Evolutionary conservation across 2,329 filamentous ascomycete species (phyloP), one percentile per base, ranked within the genome.

Genomic region (Exophiala calicioides): DNA sequence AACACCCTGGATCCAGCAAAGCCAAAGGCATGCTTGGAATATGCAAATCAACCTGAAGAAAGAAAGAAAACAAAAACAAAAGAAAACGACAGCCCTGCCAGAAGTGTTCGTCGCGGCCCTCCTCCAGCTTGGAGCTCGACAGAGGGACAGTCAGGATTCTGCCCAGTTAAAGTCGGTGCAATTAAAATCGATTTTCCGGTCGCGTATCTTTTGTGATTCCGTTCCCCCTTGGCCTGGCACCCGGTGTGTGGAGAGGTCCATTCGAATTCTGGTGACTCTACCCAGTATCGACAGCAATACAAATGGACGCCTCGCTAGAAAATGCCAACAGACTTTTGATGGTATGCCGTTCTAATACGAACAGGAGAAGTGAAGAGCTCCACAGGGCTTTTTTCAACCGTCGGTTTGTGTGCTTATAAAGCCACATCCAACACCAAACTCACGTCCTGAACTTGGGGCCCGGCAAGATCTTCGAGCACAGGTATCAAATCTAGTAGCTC

Each of bases 401-500:
- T 31, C 12, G 24, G 8, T 32, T 20, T 16, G 46, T 9, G 35
- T 31, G 52, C 60, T 71, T 74, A 85, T 67, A 85, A 71, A 51
- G 80, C 73, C 62, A 97, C 91, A 75, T 98, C 93, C 62, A 98
- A 84, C 62, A 98, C 93, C 63, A 98, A 78, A 76, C 91, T 97
- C 68, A 98, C 93, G 71, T 98, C 93, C 71, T 86, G 82, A 53
- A 98, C 93, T 66, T 91, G 87, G 50, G 84, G 71, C 58, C 87
- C 85, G 53, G 93, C 91, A 65, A 98, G 78, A 70, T 98, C 93
- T 77, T 98, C 93, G 58, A 98, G 88, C 61, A 98, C 93, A 42
- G 93, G 93, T 68, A 98, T 97, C 61, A 98, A 77, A 68, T 98
- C 93, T 63, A 98, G 78, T 53, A 98, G 79, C 77, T 98, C 93